phyloP scores from a whole-genome alignment of 306 rosid species.

The Morella rubra region DNA sequence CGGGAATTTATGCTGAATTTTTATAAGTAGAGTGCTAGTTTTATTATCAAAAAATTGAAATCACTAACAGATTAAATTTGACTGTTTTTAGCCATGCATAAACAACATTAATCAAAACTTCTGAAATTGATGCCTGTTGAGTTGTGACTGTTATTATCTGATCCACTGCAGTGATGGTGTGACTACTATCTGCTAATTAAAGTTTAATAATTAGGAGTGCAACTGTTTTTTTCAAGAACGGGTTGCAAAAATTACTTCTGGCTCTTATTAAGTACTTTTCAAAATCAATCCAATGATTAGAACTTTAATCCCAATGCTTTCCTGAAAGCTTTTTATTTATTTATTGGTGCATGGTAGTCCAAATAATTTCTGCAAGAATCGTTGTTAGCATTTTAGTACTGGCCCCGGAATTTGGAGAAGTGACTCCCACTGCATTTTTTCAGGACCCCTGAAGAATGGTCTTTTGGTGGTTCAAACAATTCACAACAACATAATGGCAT shows the following conservation, averaged over 20 bases:
- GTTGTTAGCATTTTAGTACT: background rate
- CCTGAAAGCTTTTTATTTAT: background rate
- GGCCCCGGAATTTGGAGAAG: background rate
- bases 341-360: background rate
- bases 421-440: slow-evolving; percentile 27
- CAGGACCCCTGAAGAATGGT: slow-evolving; percentile 93
- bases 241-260: background rate
- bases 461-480: slow-evolving; percentile 75
- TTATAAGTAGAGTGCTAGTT: background rate
- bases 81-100: background rate
- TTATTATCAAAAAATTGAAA: background rate
- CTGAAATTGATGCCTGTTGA: background rate
- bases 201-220: background rate
- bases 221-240: background rate
- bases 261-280: background rate
- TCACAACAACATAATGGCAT: slow-evolving; percentile 88
- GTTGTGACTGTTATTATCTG: background rate
- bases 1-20: background rate
- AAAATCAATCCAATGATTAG: background rate
- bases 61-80: background rate
- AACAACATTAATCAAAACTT: background rate
- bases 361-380: background rate
- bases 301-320: background rate
- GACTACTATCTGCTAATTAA: background rate
- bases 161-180: background rate